These are phyloP conservation scores for Candida multigemmis DNA, from an alignment of 805 yeast species.

Conservation along the genomic window DNA sequence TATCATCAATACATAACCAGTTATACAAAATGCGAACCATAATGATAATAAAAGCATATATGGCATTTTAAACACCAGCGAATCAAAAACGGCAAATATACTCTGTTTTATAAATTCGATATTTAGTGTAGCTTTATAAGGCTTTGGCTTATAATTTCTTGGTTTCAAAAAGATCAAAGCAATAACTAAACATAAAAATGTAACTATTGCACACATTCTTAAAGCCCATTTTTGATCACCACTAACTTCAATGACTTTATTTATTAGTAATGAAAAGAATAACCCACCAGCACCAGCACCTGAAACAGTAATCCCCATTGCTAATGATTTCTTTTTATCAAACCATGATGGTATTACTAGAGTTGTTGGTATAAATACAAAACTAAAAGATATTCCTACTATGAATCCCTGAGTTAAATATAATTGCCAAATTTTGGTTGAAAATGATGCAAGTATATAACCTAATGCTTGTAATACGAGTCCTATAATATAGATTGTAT, in stretches of 20 bases:
- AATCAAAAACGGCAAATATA: constrained; percentile 26
- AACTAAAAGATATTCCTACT: constrained; percentile 39
- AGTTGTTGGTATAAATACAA: constrained; percentile 35
- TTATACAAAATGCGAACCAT: constrained; percentile 28
- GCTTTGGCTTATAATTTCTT: constrained; percentile 23
- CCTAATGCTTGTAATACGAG: constrained; percentile 34
- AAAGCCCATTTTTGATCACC: constrained; percentile 38
- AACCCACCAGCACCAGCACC: constrained; percentile 51
- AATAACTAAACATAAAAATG: constrained; percentile 19
- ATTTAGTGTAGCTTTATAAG: constrained; percentile 13
- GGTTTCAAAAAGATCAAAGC: constrained; percentile 38
- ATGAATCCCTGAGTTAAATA: constrained; percentile 44
- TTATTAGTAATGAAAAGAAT: constrained; percentile 34
- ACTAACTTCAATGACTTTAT: constrained; percentile 26
- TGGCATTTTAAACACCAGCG: constrained; percentile 13
- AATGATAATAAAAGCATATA: constrained; percentile 14
- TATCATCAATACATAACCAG: constrained; percentile 27
- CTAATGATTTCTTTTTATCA: constrained; percentile 32
- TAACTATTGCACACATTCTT: constrained; percentile 27
- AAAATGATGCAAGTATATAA: constrained; percentile 41
- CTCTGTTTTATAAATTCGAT: constrained; percentile 10
- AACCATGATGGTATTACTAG: constrained; percentile 43
- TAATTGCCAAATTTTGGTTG: constrained; percentile 41
- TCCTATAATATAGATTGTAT: constrained; percentile 37
- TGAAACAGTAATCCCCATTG: constrained; percentile 37